Base-by-base conservation (phyloP, 345 rosid genomes). In the Populus deltoides region DNA sequence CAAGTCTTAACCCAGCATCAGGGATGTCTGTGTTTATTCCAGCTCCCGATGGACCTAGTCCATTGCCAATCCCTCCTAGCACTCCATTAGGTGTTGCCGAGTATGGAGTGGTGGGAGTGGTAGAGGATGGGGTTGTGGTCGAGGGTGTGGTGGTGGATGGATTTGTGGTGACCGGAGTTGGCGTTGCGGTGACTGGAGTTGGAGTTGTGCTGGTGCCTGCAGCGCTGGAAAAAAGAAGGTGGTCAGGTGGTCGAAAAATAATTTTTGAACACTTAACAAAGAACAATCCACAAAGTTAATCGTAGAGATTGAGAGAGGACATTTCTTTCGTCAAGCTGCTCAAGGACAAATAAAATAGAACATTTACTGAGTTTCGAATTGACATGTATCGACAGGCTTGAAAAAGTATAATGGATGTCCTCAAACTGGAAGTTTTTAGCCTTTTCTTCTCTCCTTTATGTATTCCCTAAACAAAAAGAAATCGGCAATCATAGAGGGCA, bases 51-150 rank as follows among this genome's bases (percentile, higher is more conserved):
- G 91, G 91, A 66, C 86, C 85, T 53, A 86, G 20, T 12, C 90
- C 88, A 0, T 82, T 71, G 68, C 88, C 87, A 5, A 66, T 77
- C 47, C 91, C 92, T 72, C 92, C 90, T n/a, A 87, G 39, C 55
- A 86, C 84, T 69, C 93, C 93, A 0, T 73, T 82, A 4, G 83
- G 87, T 7, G 91, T 86, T 11, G 85, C 53, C 0, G 83, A 47
- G 82, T 83, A 90, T 0, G 82, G 82, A 4, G 41, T 47, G 0
- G 76, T 59, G 4, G 81, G 73, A 15, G 78, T 75, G 17, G 71
- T 75, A 15, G 67, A 53, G 12, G 78, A 8, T 0, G 91, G 89
- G 3, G 81, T 85, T 35, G 84, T 63, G 47, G 77, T 83, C 39
- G 88, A 66, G 1, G 88, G 78, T 3, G 84, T 81, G 45, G 79